Evolutionary conservation across 2,329 filamentous ascomycete species (phyloP), one percentile per base, ranked within the genome.

Genomic region (Aspergillus alliaceus): DNA sequence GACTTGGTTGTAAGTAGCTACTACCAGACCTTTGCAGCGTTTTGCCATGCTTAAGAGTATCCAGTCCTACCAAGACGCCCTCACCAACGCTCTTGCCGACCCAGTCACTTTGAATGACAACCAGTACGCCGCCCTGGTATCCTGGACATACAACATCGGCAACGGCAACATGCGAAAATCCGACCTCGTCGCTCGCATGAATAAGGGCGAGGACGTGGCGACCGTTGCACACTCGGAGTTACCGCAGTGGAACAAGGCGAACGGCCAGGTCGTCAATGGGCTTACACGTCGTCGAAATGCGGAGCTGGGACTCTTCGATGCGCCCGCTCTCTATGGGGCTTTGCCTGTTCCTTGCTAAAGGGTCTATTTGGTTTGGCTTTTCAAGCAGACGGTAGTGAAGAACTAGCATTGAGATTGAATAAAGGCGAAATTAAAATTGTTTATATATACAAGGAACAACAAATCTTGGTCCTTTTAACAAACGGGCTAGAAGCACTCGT

Each of bases 111-210:
- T 82, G 32, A 81, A 82, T 62, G 75, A 71, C 31, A 83, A 84
- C 70, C 78, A 83, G 64, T 84, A 80, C 63, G 81, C 79, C 40
- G 81, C 81, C 1, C 75, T 83, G 2, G 77, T 82, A 35, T 79
- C 75, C 44, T 83, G 79, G 79, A 71, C 78, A 15, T 83, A 78
- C 75, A 84, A 83, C 64, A 72, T 80, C 42, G 81, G 81, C 25
- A 79, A 75, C 57, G 78, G 75, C 3, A 73, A 72, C 47, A 71
- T 76, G 3, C 55, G 58, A n/a, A 65, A 63, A 0, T 82, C 79
- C 4, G 74, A 71, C 0, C 70, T 82, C 24, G 66, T 81, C 58
- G 66, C 64, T 48, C 71, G 77, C 9, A 72, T 82, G 56, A 82
- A 82, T 68, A 67, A 63, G 0, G 77, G 78, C n/a, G 74, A 80